Conservation (phyloP, 1,284 basidiomycete species). For the Apiotrichum mycotoxinovorans region DNA sequence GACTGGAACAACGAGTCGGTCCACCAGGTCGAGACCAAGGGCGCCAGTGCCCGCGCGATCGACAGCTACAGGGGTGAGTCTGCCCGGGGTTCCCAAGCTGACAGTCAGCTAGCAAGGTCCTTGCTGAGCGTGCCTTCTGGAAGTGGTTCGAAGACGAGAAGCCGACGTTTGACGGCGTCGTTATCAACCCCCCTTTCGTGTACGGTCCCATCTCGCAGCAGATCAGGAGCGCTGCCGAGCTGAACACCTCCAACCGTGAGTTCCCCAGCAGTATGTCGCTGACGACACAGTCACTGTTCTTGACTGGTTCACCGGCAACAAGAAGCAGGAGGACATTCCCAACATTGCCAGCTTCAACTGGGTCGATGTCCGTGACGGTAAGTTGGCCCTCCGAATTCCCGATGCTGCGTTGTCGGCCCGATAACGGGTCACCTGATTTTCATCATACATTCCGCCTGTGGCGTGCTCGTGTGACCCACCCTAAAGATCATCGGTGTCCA, state of each 20-base stretch:
- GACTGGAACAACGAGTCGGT: slow-evolving; percentile 64
- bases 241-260: slow-evolving; percentile 57
- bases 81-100: not conserved
- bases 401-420: no score
- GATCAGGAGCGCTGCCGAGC: slow-evolving; percentile 50
- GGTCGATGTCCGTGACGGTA: slow-evolving; percentile 58
- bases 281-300: slow-evolving; percentile 39
- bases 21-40: slow-evolving; percentile 56
- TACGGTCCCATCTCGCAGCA: slow-evolving; percentile 57
- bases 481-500: no score
- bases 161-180: slow-evolving; percentile 57
- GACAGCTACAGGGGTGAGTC: slow-evolving; percentile 54
- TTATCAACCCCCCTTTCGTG: slow-evolving; percentile 58
- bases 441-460: no score
- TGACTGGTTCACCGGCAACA: slow-evolving; percentile 47
- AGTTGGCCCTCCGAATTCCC: no score
- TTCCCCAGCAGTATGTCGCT: not conserved
- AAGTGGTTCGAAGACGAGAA: slow-evolving; percentile 59
- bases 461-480: no score
- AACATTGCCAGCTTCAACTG: slow-evolving; percentile 47
- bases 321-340: slow-evolving; percentile 45
- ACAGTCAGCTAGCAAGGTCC: slow-evolving; percentile 53
- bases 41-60: slow-evolving; percentile 51
- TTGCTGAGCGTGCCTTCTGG: slow-evolving; percentile 57
- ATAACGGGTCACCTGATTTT: no score